Evolutionary conservation across 164 flowering plant species (phyloP), one percentile per base, ranked within the genome.

Genomic region (Platanus orientalis): DNA sequence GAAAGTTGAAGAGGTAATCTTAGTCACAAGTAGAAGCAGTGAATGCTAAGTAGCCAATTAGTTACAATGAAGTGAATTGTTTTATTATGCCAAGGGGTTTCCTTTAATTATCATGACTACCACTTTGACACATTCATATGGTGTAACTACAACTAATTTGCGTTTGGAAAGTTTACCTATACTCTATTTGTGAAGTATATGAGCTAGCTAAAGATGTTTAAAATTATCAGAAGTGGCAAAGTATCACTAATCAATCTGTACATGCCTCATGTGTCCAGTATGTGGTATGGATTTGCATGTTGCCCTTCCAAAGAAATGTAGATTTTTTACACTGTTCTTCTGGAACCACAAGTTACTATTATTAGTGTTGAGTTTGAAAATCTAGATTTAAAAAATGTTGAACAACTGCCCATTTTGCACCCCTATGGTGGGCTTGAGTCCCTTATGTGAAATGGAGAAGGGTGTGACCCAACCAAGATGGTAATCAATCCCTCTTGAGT

Each of bases 1-100:
- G 4, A 92, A 88, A 75, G 92, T 88, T 62, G 98, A 88, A 75
- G 98, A 92, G 98, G 98, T 90, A 78, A 54, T 54, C 5, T 13
- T 17, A 5, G 7, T 1, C 57, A 7, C 4, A 44, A 39, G 25
- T 34, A 34, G 28, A 50, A 34, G 36, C 2, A 30, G 54, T 45
- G 17, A 4, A n/a, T 14, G 16, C 49, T 2, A 45, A 16, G 3
- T 16, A 45, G 49, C 3, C 20, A 42, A 6, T 42, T 42, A 3
- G 11, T 10, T 42, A 42, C 20, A 45, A 16, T 14, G n/a, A n/a
- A n/a, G n/a, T n/a, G n/a, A n/a, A n/a, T n/a, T n/a, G n/a, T 13
- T 19, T 45, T 2, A 2, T 45, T 14, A 2, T 45, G 19, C 49
- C 4, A 36, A 36, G 12, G 42, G 42, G 42, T 7, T 36, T 14